Evolutionary conservation across 2,329 filamentous ascomycete species (phyloP).

Genomic region (Botryotinia globosa): DNA sequence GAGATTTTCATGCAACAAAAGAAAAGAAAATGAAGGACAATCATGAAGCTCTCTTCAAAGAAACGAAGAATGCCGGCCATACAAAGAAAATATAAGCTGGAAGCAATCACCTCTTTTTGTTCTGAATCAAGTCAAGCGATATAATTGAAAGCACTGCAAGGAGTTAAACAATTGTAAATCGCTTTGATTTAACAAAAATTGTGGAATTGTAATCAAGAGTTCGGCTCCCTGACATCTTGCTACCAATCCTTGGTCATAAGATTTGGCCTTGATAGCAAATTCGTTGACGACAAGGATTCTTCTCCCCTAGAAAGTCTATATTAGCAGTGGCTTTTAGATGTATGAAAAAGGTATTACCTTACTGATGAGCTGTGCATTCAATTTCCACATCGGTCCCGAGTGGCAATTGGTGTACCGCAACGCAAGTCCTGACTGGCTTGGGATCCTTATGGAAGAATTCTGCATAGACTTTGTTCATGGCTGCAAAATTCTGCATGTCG

Average conservation of each 20-base stretch:
- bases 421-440: conserved; percentile 50
- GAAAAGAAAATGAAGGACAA: background rate
- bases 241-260: conserved; percentile 16
- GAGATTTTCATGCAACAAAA: conserved; percentile 6
- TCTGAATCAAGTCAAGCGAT: background rate
- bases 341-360: conserved; percentile 23
- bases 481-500: conserved; percentile 61
- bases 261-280: background rate
- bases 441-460: conserved; percentile 47
- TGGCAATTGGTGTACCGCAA: conserved; percentile 51
- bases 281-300: background rate
- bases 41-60: conserved; percentile 10
- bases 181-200: background rate
- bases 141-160: background rate
- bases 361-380: conserved; percentile 47
- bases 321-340: background rate
- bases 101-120: conserved; percentile 17
- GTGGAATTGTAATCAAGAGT: background rate
- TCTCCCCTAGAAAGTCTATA: background rate
- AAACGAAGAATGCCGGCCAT: conserved; percentile 14
- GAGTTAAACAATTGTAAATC: conserved; percentile 1
- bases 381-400: conserved; percentile 53
- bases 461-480: conserved; percentile 56
- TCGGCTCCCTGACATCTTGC: background rate
- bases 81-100: conserved; percentile 10